These are phyloP conservation scores for Aaosphaeria pasadenensis DNA, from an alignment of 2,329 filamentous ascomycete species.

Conservation along the genomic window DNA sequence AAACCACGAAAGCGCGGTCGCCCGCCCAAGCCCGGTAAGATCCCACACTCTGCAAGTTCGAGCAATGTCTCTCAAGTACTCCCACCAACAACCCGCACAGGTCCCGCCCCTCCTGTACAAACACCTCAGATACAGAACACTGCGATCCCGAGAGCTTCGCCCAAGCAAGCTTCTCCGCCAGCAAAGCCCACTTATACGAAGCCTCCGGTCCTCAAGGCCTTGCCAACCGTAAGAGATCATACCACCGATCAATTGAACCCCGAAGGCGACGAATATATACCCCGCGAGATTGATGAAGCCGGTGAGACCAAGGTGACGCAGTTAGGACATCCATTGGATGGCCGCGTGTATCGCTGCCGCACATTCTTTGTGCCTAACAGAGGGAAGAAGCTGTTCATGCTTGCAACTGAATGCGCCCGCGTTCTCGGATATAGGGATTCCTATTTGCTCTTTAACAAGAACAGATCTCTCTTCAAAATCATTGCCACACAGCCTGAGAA, in stretches of 20 bases:
- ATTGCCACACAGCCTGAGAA: constrained; percentile 95
- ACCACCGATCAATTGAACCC: constrained; percentile 91
- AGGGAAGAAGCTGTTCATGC: constrained; percentile 95
- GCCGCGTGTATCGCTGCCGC: constrained; percentile 84
- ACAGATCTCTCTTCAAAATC: constrained; percentile 93
- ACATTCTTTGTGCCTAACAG: constrained; percentile 91
- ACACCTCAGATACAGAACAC: constrained; percentile 55
- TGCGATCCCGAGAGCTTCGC: constrained; percentile 49
- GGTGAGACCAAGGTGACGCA: constrained; percentile 91
- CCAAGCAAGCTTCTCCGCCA: constrained; percentile 60
- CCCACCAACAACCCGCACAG: constrained; percentile 49
- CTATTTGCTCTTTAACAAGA: constrained; percentile 99
- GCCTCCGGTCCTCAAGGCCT: constrained; percentile 76
- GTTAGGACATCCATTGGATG: constrained; percentile 77
- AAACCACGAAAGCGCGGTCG: constrained; percentile 48
- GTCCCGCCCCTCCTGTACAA: constrained; percentile 48
- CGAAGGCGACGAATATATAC: constrained; percentile 90
- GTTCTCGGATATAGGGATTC: constrained; percentile 93
- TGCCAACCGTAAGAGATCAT: constrained; percentile 94
- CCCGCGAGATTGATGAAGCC: constrained; percentile 86
- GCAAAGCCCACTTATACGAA: constrained; percentile 80
- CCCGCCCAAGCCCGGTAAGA: constrained; percentile 58
- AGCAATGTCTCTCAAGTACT: constrained; percentile 49
- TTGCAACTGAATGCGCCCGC: constrained; percentile 93
- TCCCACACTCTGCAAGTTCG: constrained; percentile 54